Evolutionary conservation across 305 asterid genomes (phyloP).

Genomic region (Fraxinus ornus): DNA sequence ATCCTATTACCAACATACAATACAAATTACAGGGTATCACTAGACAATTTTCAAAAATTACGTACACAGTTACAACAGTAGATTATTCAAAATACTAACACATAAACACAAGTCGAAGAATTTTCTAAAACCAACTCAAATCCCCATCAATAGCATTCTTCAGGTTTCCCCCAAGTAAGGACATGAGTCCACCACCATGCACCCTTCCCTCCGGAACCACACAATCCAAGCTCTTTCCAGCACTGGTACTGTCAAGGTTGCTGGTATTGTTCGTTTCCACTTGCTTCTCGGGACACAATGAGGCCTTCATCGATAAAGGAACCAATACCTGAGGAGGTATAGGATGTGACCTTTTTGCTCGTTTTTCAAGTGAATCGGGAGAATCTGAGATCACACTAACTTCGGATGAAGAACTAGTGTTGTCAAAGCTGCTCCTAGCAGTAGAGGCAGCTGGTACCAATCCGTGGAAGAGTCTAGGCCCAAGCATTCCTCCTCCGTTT

Average conservation of each 20-base stretch:
- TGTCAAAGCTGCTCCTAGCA: slow-evolving; percentile 5
- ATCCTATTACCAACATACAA: background rate
- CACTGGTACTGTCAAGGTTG: background rate
- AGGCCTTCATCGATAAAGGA: slow-evolving; percentile 45
- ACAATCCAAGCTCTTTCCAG: slow-evolving; percentile 14
- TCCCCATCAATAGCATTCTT: slow-evolving; percentile 30
- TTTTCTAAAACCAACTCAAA: slow-evolving; percentile 8
- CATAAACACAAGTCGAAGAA: background rate
- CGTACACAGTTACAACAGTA: background rate
- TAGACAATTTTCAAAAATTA: background rate
- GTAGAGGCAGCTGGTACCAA: slow-evolving; percentile 37
- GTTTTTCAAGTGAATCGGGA: slow-evolving; percentile 16
- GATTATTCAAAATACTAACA: background rate
- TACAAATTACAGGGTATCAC: background rate
- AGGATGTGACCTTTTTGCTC: slow-evolving; percentile 17
- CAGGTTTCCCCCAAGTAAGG: slow-evolving; percentile 45
- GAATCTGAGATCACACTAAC: slow-evolving; percentile 37
- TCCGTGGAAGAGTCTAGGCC: slow-evolving; percentile 39
- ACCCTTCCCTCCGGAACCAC: slow-evolving; percentile 27
- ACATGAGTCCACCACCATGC: slow-evolving; percentile 42
- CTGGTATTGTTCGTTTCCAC: slow-evolving; percentile 21
- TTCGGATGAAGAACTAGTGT: slow-evolving; percentile 27
- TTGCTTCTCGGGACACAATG: slow-evolving; percentile 26
- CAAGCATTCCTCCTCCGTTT: slow-evolving; percentile 40
- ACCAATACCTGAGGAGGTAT: slow-evolving; percentile 50